Evolutionary conservation across 1,284 basidiomycete genomes (phyloP), one percentile per base, ranked within the genome.

Genomic region (Tremellales sp.): DNA sequence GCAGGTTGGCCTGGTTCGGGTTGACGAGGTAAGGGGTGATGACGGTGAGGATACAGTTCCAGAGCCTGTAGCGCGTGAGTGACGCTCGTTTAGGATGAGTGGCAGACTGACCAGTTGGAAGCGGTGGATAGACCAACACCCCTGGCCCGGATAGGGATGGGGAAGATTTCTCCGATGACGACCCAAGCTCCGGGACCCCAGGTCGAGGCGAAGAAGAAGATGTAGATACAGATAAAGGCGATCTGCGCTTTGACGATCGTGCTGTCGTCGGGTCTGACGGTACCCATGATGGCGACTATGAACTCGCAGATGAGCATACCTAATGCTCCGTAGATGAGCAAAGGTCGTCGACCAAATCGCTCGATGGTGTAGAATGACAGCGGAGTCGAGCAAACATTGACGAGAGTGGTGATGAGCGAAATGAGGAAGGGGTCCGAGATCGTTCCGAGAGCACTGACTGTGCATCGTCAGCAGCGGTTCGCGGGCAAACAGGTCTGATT

Each of bases 181-280:
- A 73, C 67, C 71, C 89, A 93, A 10, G 84, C 86, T 57, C 89
- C 82, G 1, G 90, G 90, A 1, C 89, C 89, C 66, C 87, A 84
- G 35, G 86, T 88, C 37, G 84, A 74, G 2, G 89, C 88, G 67
- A 90, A 93, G 23, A 85, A 84, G 49, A 81, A 82, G 24, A 88
- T 90, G 75, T 89, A 92, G 40, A 82, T 46, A 51, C 57, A 56
- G 57, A 58, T 61, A 53, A 60, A 67, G 40, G 67, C 61, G 56
- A 65, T 63, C 44, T 61, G 58, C 46, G 51, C 60, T 52, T 65
- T 64, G 49, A 80, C 75, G 4, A 48, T 57, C 45, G 48, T 50
- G 45, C 52, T 48, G 26, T 60, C 46, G 58, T 44, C 41, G 40
- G 73, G 57, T 39, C 57, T 55, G 57, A 66, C 56, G 24, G 63